These are phyloP conservation scores for Gliomastix tumulicola DNA, from an alignment of 2,329 filamentous ascomycete species.

Conservation along the genomic window DNA sequence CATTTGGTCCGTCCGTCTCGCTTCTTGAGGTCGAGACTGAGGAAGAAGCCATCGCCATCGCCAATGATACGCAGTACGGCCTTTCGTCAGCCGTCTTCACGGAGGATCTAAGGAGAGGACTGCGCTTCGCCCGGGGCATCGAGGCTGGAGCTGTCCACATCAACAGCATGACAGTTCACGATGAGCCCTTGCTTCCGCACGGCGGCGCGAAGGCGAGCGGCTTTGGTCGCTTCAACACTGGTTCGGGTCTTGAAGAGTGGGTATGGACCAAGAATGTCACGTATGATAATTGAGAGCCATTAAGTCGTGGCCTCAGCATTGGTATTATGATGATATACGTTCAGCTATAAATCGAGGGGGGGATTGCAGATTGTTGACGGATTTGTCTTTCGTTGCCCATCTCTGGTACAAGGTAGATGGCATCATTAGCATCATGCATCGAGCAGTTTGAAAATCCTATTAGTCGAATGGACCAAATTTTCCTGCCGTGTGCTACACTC, in stretches of 20 bases:
- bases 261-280: constrained; percentile 58
- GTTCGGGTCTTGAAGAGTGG: constrained; percentile 53
- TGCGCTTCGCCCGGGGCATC: constrained; percentile 54
- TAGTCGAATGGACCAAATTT: no score
- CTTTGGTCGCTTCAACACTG: constrained; percentile 52
- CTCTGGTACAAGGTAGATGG: no score
- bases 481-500: no score
- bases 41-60: constrained; percentile 64
- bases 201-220: constrained; percentile 60
- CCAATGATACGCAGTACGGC: constrained; percentile 80
- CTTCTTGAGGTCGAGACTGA: constrained; percentile 60
- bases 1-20: constrained; percentile 69
- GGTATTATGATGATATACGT: no score
- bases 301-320: no score
- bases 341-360: no score
- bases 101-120: constrained; percentile 50
- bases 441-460: no score
- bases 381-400: no score
- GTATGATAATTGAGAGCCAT: constrained; percentile 34
- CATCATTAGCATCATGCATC: no score
- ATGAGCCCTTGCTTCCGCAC: constrained; percentile 56
- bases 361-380: no score
- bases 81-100: constrained; percentile 68
- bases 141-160: constrained; percentile 65
- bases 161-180: constrained; percentile 59